Conservation (phyloP, 345 rosid species). For the Microcos paniculata region DNA sequence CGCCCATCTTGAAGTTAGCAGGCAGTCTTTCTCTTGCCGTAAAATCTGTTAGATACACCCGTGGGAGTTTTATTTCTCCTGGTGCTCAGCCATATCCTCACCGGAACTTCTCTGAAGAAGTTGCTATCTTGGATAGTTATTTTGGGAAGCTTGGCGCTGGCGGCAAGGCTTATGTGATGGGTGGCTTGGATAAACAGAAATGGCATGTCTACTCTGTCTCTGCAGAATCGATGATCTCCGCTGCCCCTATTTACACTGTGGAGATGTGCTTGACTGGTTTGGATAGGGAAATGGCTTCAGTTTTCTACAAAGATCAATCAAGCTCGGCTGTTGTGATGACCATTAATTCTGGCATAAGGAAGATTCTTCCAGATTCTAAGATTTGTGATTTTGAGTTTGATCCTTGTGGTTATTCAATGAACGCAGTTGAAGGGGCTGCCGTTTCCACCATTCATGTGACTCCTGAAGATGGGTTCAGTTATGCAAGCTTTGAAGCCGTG, state of each 20-base stretch:
- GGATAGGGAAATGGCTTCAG: constrained; percentile 53
- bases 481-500: constrained; percentile 78
- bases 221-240: constrained; percentile 19
- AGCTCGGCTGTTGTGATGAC: constrained; percentile 58
- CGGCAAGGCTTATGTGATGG: constrained; percentile 70
- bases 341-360: constrained; percentile 60
- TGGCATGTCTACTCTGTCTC: constrained; percentile 87
- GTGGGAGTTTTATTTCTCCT: constrained; percentile 70
- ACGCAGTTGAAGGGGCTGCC: constrained; percentile 66
- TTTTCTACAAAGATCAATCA: constrained; percentile 49
- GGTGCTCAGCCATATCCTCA: constrained; percentile 72
- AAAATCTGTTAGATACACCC: constrained; percentile 59
- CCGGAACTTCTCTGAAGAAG: constrained; percentile 76
- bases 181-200: constrained; percentile 42
- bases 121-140: constrained; percentile 60
- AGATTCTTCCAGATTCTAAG: constrained; percentile 61
- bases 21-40: constrained; percentile 50
- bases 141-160: constrained; percentile 52
- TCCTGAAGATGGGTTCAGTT: constrained; percentile 78
- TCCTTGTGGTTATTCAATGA: constrained; percentile 88
- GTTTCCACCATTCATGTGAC: constrained; percentile 80
- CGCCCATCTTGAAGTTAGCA: constrained; percentile 57
- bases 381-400: constrained; percentile 79
- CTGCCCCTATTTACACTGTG: constrained; percentile 46
- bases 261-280: constrained; percentile 93